Evolutionary conservation across 495 filamentous ascomycete genomes (phyloP).

Genomic region (Penicillium cosmopolitanum): DNA sequence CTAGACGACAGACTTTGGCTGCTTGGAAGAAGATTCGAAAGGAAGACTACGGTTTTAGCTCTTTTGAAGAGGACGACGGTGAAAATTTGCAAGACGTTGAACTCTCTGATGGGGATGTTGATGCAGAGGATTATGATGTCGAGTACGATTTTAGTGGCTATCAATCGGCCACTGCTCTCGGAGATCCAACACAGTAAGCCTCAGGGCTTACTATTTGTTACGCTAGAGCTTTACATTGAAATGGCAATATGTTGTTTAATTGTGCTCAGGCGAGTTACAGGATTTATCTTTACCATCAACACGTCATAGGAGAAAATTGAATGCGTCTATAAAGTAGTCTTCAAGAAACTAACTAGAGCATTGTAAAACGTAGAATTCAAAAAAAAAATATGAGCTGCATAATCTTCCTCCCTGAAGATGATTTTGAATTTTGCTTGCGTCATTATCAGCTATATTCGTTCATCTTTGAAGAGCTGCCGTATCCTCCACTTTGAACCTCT

Average conservation of each 20-base stretch:
- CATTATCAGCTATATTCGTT: slow-evolving; percentile 21
- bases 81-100: slow-evolving; percentile 31
- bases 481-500: slow-evolving; percentile 14
- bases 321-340: too few relatives aligned
- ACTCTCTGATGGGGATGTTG: slow-evolving; percentile 25
- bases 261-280: too few relatives aligned
- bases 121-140: slow-evolving; percentile 30
- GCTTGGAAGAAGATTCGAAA: slow-evolving; percentile 31
- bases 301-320: too few relatives aligned
- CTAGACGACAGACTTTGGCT: slow-evolving; percentile 27
- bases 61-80: slow-evolving; percentile 22
- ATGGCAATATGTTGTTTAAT: too few relatives aligned
- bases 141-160: slow-evolving; percentile 29
- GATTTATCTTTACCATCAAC: too few relatives aligned
- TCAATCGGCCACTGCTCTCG: slow-evolving; percentile 19
- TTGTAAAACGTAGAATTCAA: too few relatives aligned
- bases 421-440: too few relatives aligned
- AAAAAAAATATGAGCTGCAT: too few relatives aligned
- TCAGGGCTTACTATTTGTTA: neutral
- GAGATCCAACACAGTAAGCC: slow-evolving; percentile 24
- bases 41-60: slow-evolving; percentile 29
- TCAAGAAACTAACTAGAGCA: too few relatives aligned
- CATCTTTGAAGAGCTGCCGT: slow-evolving; percentile 26
- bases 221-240: too few relatives aligned
- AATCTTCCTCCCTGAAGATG: too few relatives aligned